A percentile compares a stretch with the other conserved stretches of the same genome.
Conservation (phyloP, 108 stramenopile genomes). For the Cyclotella choctawhatcheeana region DNA sequence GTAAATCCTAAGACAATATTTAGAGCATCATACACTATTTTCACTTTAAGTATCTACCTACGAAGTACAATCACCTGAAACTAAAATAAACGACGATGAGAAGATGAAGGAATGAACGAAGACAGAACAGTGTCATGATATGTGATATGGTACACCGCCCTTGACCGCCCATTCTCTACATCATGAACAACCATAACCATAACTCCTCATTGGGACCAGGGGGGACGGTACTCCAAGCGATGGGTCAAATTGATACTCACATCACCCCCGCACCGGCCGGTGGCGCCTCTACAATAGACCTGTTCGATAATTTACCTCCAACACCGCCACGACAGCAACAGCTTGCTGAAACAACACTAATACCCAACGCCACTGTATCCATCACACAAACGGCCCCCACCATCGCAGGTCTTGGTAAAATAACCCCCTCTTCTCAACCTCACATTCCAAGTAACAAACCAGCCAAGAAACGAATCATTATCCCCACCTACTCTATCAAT, state of each 20-base stretch:
- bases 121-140: too few relatives aligned
- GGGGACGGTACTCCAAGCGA: constrained; percentile 10
- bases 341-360: constrained; percentile 8
- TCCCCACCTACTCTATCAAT: constrained; percentile 53
- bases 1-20: too few relatives aligned
- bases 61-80: too few relatives aligned
- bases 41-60: too few relatives aligned
- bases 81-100: too few relatives aligned
- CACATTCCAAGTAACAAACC: constrained; percentile 14
- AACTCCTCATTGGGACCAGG: constrained; percentile 21
- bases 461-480: constrained; percentile 23
- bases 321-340: neutral
- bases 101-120: too few relatives aligned
- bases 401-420: constrained; percentile 49
- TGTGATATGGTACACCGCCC: too few relatives aligned
- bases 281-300: neutral
- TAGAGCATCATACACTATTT: too few relatives aligned
- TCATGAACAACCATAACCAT: too few relatives aligned
- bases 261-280: neutral
- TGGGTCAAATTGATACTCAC: constrained; percentile 27
- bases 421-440: constrained; percentile 14
- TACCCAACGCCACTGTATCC: constrained; percentile 25
- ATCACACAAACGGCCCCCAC: constrained; percentile 26
- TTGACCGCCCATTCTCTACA: too few relatives aligned
- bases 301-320: neutral